Base-by-base conservation (phyloP, 352 stramenopile species). In the Globisporangium recalcitrans region DNA sequence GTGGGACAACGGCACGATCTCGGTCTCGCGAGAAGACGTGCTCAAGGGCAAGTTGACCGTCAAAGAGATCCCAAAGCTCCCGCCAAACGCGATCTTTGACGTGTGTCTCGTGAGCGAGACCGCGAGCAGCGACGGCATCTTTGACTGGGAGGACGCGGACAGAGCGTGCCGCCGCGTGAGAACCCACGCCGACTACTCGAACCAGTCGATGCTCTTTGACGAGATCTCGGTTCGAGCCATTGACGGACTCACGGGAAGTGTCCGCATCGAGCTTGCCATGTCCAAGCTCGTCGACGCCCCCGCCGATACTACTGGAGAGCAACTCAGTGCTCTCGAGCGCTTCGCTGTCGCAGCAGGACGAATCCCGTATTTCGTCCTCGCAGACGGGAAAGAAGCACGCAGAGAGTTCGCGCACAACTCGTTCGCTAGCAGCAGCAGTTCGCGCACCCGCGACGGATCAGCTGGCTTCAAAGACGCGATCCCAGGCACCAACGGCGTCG, bases 141-240 rank as follows among this genome's bases (percentile, higher is more conserved):
- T 94, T 54, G 69, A 72, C 9, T 85, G 77, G 72, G 52, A 67
- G 6, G 68, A 60, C n/a, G 72, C 61, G 36, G 36, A 54, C 1
- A 54, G 60, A 3, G 67, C 67, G 0, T 94, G 85, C 27, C 70
- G 80, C 34, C 69, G 67, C 10, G 68, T 92, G 48, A 54, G 58
- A 24, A 94, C 85, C 0, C 79, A 91, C 64, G 82, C 82, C 0
- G 83, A 94, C 49, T 94, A 91, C 65, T 80, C 80, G 5, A 94
- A 92, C 48, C 80, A 90, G 48, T 91, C 85, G 0, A 64, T 74
- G 0, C 40, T 84, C 29, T 58, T 85, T 24, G 85, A 94, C 36
- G 72, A 88, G 26, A 68, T 88, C 16, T 40, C 69, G 2, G 56
- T 87, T 0, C 14, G 34, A n/a, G 66, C 82, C 6, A 58, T 90